Evolutionary conservation across 179 eudicot species (phyloP).

Genomic region (Beta lomatogona): DNA sequence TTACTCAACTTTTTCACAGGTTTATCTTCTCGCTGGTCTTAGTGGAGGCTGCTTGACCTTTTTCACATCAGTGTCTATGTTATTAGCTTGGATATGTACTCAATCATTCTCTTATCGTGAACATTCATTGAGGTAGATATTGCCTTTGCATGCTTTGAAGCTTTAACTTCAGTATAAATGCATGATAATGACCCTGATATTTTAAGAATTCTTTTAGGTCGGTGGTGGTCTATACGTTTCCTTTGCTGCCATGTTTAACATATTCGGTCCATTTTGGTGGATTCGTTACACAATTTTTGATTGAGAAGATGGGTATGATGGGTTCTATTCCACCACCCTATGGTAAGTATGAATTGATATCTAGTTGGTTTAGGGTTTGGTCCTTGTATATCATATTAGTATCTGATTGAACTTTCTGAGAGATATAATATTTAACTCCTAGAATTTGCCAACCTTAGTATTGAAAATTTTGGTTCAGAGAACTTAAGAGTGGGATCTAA

Average conservation of each 20-base stretch:
- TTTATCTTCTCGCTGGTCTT: constrained; percentile 69
- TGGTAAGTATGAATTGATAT: constrained; percentile 55
- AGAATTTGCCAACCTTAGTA: neutral
- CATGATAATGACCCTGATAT: constrained; percentile 18
- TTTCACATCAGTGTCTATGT: constrained; percentile 63
- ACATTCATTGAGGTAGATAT: constrained; percentile 62
- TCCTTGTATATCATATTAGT: neutral
- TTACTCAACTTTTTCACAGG: constrained; percentile 46
- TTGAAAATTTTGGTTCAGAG: constrained; percentile 3
- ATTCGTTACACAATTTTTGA: constrained; percentile 62
- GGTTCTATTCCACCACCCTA: constrained; percentile 93
- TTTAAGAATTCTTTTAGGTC: constrained; percentile 57
- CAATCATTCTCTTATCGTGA: constrained; percentile 42
- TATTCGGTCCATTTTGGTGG: constrained; percentile 80
- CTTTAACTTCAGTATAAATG: neutral
- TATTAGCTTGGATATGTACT: constrained; percentile 69
- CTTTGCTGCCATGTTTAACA: constrained; percentile 68
- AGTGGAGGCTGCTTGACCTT: constrained; percentile 82
- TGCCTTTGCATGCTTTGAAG: constrained; percentile 12
- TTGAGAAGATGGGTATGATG: constrained; percentile 99
- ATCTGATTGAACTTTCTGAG: neutral
- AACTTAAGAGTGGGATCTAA: neutral
- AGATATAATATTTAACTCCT: neutral
- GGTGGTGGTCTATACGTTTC: constrained; percentile 58
- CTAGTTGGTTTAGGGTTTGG: neutral